Evolutionary conservation across 768 basidiomycete genomes (phyloP).

Genomic region (Tricholoma matsutake): DNA sequence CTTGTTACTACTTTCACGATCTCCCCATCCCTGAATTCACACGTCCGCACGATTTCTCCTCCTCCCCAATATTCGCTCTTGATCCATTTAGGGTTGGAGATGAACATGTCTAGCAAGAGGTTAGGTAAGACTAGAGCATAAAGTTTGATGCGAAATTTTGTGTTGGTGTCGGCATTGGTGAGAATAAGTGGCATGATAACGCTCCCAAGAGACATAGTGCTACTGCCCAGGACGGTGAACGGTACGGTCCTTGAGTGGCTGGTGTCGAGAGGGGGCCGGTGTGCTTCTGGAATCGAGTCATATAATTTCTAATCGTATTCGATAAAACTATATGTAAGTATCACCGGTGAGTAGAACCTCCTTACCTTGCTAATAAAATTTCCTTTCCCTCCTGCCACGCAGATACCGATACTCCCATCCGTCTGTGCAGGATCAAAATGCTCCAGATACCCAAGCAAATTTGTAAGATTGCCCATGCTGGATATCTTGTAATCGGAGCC

Average conservation of each 20-base stretch:
- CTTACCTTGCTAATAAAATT: slow-evolving; percentile 11
- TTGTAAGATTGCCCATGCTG: slow-evolving; percentile 3
- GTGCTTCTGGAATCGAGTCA: slow-evolving; percentile 3
- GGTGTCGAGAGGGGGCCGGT: not conserved
- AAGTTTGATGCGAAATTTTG: slow-evolving; percentile 3
- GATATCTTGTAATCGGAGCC: not conserved
- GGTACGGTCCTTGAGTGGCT: not conserved
- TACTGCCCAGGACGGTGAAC: not conserved
- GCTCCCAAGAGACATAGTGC: not conserved
- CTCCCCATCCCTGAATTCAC: too few relatives aligned
- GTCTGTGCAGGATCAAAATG: not conserved
- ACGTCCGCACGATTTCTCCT: too few relatives aligned
- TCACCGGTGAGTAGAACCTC: too few relatives aligned
- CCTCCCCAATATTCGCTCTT: too few relatives aligned
- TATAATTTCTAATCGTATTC: not conserved
- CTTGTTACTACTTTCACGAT: too few relatives aligned
- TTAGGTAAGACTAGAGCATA: not conserved
- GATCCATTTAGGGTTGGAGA: not conserved
- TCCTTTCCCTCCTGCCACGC: slow-evolving; percentile 14
- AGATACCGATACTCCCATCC: slow-evolving; percentile 17
- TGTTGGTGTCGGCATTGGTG: not conserved
- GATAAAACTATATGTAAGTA: not conserved
- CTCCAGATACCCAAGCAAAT: slow-evolving; percentile 8
- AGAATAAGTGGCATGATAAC: slow-evolving; percentile 3
- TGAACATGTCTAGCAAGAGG: not conserved